phyloP scores from a whole-genome alignment of 495 filamentous ascomycete species.

The Tuber melanosporum region DNA sequence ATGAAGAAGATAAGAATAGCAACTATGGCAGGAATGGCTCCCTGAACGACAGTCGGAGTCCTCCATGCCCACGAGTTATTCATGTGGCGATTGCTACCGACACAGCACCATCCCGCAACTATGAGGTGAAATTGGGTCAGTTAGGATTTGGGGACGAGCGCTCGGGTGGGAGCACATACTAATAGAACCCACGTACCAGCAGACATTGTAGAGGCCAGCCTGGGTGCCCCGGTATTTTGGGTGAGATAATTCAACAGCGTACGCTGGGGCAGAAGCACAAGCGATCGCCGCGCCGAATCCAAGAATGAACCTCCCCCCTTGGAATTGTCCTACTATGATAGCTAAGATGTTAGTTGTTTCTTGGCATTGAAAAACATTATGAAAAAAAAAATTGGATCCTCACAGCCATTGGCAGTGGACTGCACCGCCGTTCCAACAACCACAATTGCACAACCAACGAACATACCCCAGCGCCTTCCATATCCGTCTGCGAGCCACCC shows the following conservation, averaged over 20 bases:
- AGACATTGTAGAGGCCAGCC: constrained; percentile 58
- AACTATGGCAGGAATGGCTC: constrained; percentile 47
- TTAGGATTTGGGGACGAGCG: background rate
- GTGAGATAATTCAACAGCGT: constrained; percentile 59
- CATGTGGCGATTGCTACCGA: constrained; percentile 42
- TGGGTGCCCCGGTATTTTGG: constrained; percentile 58
- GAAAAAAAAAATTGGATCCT: constrained; percentile 23
- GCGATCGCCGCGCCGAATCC: constrained; percentile 56
- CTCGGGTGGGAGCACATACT: constrained; percentile 16
- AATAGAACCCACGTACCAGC: constrained; percentile 55
- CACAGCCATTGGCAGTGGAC: constrained; percentile 47
- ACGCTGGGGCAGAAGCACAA: constrained; percentile 56
- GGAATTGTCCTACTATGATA: constrained; percentile 33
- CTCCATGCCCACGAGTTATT: constrained; percentile 56
- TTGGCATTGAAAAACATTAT: background rate
- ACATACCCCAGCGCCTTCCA: constrained; percentile 57
- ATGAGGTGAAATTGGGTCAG: background rate
- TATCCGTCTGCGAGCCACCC: constrained; percentile 56
- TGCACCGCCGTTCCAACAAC: constrained; percentile 54
- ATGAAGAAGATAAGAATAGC: constrained; percentile 51
- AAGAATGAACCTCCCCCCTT: constrained; percentile 43
- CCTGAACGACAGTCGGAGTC: constrained; percentile 54
- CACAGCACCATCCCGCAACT: constrained; percentile 31
- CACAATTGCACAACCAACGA: constrained; percentile 59
- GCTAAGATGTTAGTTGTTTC: background rate